These are phyloP conservation scores for Solanum virginianum DNA, from an alignment of 257 asterid species.

Conservation along the genomic window DNA sequence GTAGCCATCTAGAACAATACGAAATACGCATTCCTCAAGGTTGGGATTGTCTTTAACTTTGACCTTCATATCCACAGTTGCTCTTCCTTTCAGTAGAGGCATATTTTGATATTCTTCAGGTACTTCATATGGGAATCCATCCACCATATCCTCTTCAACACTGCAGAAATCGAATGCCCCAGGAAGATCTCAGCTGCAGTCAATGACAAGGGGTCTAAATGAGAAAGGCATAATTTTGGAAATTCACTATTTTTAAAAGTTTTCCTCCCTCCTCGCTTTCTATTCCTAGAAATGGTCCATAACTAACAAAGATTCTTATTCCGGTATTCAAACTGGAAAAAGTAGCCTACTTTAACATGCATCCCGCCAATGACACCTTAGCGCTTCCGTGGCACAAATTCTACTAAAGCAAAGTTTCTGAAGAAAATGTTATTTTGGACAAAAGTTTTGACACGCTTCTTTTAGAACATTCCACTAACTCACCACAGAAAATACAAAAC, in stretches of 20 bases:
- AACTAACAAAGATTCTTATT: not conserved
- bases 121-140: conserved; percentile 92
- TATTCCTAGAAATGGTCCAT: conserved; percentile 8
- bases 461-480: not conserved
- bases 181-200: conserved; percentile 99
- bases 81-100: conserved; percentile 97
- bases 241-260: not conserved
- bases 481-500: not conserved
- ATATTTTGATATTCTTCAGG: conserved; percentile 76
- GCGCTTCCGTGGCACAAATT: not conserved
- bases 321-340: not conserved
- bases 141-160: conserved; percentile 99
- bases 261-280: conserved; percentile 15
- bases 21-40: conserved; percentile 62
- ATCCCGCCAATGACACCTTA: not conserved
- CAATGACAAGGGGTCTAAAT: conserved; percentile 83
- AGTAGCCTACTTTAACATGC: not conserved
- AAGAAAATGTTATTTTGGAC: not conserved
- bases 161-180: conserved; percentile 99
- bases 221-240: conserved; percentile 54
- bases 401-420: not conserved
- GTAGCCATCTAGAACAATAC: conserved; percentile 87
- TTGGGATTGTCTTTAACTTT: conserved; percentile 91
- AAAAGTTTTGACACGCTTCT: not conserved
- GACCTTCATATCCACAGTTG: conserved; percentile 96